phyloP scores from a whole-genome alignment of 352 stramenopile species.

The Pythium insidiosum region DNA sequence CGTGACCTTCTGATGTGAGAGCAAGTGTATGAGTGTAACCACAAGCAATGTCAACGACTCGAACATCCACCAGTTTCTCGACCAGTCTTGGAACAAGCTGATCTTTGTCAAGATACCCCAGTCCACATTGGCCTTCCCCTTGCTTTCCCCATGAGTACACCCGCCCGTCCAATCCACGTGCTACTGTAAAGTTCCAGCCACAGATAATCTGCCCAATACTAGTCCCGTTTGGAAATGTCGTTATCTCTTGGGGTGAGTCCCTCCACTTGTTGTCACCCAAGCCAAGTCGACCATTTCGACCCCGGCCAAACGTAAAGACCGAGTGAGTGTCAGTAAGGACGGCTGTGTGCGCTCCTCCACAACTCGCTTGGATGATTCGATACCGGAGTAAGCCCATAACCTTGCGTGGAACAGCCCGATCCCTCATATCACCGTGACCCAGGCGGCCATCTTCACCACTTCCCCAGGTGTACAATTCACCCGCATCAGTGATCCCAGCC shows the following conservation, averaged over 20 bases:
- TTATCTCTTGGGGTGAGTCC: conserved; percentile 54
- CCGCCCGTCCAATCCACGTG: conserved; percentile 31
- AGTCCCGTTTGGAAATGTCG: conserved; percentile 26
- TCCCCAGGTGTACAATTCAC: conserved; percentile 78
- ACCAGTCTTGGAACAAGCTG: conserved; percentile 54
- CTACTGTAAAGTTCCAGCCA: conserved; percentile 79
- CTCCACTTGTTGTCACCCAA: conserved; percentile 72
- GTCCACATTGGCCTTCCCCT: conserved; percentile 78
- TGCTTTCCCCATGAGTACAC: conserved; percentile 87
- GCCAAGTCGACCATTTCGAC: conserved; percentile 62
- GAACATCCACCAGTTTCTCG: conserved; percentile 29
- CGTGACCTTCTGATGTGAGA: conserved; percentile 59
- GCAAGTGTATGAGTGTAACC: conserved; percentile 86
- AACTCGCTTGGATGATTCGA: conserved; percentile 59
- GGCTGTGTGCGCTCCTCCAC: conserved; percentile 68
- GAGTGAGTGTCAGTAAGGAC: conserved; percentile 49
- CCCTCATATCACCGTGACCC: conserved; percentile 75
- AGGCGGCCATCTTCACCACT: conserved; percentile 75
- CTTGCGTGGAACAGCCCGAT: conserved; percentile 64
- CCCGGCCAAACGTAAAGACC: conserved; percentile 70
- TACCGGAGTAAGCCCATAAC: conserved; percentile 71
- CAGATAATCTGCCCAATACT: conserved; percentile 47
- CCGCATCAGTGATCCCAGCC: conserved; percentile 51
- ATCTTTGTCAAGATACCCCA: conserved; percentile 76
- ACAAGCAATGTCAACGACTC: conserved; percentile 62